Evolutionary conservation across 2,329 filamentous ascomycete genomes (phyloP).

Genomic region (Sporothrix curviconia): DNA sequence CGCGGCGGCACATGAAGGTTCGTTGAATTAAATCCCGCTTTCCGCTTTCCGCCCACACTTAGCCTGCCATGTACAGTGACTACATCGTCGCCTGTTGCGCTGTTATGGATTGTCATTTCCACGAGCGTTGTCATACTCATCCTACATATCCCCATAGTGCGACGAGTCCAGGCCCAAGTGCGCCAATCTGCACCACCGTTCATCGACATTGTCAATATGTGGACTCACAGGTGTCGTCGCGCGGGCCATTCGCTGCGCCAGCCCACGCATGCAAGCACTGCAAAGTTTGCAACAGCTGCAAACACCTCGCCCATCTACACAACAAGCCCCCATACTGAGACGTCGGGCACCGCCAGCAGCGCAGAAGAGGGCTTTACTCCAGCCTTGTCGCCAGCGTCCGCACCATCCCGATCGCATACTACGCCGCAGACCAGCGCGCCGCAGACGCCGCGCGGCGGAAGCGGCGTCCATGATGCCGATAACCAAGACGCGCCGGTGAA

Average conservation of each 20-base stretch:
- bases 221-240: constrained; percentile 1
- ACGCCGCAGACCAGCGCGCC: constrained; percentile 10
- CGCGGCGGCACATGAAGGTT: constrained; percentile 27
- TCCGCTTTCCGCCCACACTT: no score
- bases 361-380: background rate
- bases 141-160: constrained; percentile 21
- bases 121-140: no score
- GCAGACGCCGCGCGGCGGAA: constrained; percentile 4
- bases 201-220: constrained; percentile 24
- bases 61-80: no score
- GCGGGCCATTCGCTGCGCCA: background rate
- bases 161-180: constrained; percentile 28
- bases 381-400: constrained; percentile 1
- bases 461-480: background rate
- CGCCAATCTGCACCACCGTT: constrained; percentile 26
- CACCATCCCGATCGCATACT: background rate
- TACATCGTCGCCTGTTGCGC: no score
- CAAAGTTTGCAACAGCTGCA: no score
- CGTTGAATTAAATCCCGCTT: no score
- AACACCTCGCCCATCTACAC: constrained; percentile 13
- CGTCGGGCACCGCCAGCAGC: constrained; percentile 5
- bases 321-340: background rate
- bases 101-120: no score
- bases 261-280: background rate
- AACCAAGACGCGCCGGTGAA: constrained; percentile 17